Evolutionary conservation across 352 stramenopile genomes (phyloP).

Genomic region (Poterioochromonas sp.): DNA sequence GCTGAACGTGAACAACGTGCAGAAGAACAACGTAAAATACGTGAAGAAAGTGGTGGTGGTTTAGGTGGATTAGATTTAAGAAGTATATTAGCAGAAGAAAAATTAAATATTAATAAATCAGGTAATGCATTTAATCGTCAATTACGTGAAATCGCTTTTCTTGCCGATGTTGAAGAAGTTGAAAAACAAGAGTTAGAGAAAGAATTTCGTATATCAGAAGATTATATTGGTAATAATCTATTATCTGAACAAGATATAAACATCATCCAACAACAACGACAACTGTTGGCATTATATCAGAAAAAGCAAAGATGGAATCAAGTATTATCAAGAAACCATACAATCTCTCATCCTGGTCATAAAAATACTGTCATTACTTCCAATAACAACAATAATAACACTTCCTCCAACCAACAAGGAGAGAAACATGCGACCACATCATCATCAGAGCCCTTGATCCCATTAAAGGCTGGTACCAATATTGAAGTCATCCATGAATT

Average conservation of each 20-base stretch:
- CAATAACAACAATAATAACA: not conserved
- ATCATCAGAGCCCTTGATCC: too few species aligned
- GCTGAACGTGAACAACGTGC: conserved; percentile 56
- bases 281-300: conserved; percentile 42
- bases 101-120: conserved; percentile 48
- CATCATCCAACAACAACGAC: conserved; percentile 52
- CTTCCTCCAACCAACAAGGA: not conserved
- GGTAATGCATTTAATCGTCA: conserved; percentile 52
- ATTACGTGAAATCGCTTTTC: conserved; percentile 66
- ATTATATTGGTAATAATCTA: conserved; percentile 55
- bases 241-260: conserved; percentile 52
- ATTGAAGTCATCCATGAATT: not conserved
- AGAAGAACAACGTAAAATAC: conserved; percentile 47
- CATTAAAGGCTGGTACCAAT: conserved; percentile 32
- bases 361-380: not conserved
- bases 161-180: conserved; percentile 63
- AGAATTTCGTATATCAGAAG: conserved; percentile 66
- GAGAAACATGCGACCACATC: not conserved
- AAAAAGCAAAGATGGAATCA: conserved; percentile 48
- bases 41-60: conserved; percentile 31
- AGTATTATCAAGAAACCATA: conserved; percentile 45
- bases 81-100: conserved; percentile 33
- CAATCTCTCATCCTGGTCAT: conserved; percentile 7
- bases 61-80: conserved; percentile 32
- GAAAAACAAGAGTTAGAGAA: conserved; percentile 63